Evolutionary conservation across 2,329 filamentous ascomycete species (phyloP).

Genomic region (Pleurostoma richardsiae): DNA sequence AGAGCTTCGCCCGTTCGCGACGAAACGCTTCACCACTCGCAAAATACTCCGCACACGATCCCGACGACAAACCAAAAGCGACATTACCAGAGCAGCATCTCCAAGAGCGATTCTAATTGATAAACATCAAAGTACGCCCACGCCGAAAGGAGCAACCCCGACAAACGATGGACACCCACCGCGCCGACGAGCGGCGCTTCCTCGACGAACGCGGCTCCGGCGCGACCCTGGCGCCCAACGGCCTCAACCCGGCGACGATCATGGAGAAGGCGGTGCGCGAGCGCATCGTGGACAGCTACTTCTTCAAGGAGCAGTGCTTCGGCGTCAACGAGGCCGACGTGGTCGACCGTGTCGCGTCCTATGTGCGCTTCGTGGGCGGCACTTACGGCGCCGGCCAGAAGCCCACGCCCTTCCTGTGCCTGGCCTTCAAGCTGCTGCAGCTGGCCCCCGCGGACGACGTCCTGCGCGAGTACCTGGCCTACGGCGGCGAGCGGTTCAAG

Average conservation of each 20-base stretch:
- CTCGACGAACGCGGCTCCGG: constrained; percentile 87
- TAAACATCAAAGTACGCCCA: constrained; percentile 24
- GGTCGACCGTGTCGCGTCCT: constrained; percentile 82
- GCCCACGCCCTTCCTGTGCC: constrained; percentile 87
- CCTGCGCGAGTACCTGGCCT: constrained; percentile 72
- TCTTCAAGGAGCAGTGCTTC: constrained; percentile 99
- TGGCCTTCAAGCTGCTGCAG: constrained; percentile 92
- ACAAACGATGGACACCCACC: constrained; percentile 37
- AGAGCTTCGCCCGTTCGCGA: too few relatives aligned
- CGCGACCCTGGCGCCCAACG: constrained; percentile 72
- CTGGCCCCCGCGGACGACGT: constrained; percentile 76
- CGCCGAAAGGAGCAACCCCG: constrained; percentile 22
- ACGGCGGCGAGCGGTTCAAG: constrained; percentile 71
- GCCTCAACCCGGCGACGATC: constrained; percentile 89
- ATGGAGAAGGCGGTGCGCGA: constrained; percentile 95
- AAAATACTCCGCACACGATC: too few relatives aligned
- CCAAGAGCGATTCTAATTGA: too few relatives aligned
- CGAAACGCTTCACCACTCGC: too few relatives aligned
- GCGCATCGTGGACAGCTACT: constrained; percentile 91
- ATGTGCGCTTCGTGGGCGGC: constrained; percentile 78
- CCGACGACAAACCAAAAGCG: too few relatives aligned
- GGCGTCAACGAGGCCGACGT: constrained; percentile 80
- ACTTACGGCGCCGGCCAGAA: constrained; percentile 81
- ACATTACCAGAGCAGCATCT: too few relatives aligned
- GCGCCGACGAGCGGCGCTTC: constrained; percentile 75